phyloP scores from a whole-genome alignment of 352 stramenopile genomes.

The Pythium catenulatum region DNA sequence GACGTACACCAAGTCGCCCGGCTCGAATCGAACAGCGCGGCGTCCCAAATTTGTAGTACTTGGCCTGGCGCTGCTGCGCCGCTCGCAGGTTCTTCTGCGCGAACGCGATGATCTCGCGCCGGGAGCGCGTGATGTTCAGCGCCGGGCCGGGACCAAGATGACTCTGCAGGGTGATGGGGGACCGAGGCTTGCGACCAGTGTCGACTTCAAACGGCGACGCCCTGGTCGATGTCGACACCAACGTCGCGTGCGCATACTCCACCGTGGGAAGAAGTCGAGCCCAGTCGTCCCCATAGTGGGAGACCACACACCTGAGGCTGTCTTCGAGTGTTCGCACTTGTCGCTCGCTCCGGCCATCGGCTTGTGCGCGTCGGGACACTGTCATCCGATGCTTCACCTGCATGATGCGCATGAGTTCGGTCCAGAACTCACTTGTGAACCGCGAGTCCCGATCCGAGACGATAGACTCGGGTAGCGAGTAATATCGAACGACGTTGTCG shows the following conservation, averaged over 20 bases:
- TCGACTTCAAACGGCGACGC: slow-evolving; percentile 52
- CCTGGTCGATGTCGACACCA: slow-evolving; percentile 9
- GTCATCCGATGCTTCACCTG: slow-evolving; percentile 27
- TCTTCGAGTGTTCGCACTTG: slow-evolving; percentile 39
- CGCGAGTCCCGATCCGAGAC: slow-evolving; percentile 1
- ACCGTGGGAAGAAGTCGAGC: slow-evolving; percentile 10
- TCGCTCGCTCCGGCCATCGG: slow-evolving; percentile 15
- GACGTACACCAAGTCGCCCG: slow-evolving; percentile 19
- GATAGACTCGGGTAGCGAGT: slow-evolving; percentile 40
- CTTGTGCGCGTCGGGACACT: slow-evolving; percentile 23
- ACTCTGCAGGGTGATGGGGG: neutral
- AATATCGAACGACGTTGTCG: slow-evolving; percentile 48
- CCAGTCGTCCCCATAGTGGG: slow-evolving; percentile 32
- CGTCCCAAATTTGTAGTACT: slow-evolving; percentile 31
- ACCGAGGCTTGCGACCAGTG: slow-evolving; percentile 15
- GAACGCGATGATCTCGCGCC: neutral
- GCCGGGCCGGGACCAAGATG: neutral
- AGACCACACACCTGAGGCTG: slow-evolving; percentile 32
- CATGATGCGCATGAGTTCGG: slow-evolving; percentile 28
- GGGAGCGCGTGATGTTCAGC: neutral
- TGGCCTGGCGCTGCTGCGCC: slow-evolving; percentile 5
- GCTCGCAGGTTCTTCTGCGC: neutral
- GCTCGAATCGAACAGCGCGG: neutral
- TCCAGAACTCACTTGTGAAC: slow-evolving; percentile 48
- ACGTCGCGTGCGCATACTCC: slow-evolving; percentile 33